These are phyloP conservation scores for Paratinospora sagittata DNA, from an alignment of 164 flowering plant species.

Conservation along the genomic window DNA sequence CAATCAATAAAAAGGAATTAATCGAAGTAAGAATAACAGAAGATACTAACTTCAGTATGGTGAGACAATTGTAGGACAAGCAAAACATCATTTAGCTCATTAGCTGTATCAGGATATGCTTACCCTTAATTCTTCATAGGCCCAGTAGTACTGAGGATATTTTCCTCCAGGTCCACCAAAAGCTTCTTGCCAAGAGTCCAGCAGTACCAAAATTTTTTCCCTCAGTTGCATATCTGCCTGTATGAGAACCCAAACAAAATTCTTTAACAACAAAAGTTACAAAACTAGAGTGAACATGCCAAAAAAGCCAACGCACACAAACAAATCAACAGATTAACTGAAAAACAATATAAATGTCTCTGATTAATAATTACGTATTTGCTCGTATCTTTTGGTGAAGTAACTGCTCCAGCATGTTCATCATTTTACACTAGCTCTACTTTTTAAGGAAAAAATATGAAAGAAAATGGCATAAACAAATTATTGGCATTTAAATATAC, in stretches of 20 bases:
- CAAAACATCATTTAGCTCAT: background rate
- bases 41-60: too few species aligned
- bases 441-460: too few species aligned
- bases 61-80: background rate
- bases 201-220: conserved; percentile 64
- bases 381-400: too few species aligned
- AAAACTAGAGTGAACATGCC: background rate
- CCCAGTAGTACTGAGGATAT: conserved; percentile 82
- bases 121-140: conserved; percentile 87
- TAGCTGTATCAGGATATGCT: conserved; percentile 16
- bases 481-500: too few species aligned
- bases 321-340: background rate
- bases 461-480: too few species aligned
- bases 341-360: background rate
- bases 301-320: background rate
- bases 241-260: conserved; percentile 17
- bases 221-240: conserved; percentile 87
- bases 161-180: conserved; percentile 93
- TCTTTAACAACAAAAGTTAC: background rate
- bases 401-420: too few species aligned
- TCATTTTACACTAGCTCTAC: too few species aligned
- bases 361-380: too few species aligned
- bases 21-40: too few species aligned
- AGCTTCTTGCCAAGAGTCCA: conserved; percentile 97
- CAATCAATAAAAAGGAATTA: too few species aligned